Base-by-base conservation (phyloP, 1,284 basidiomycete species). In the Phlebopus sp. region DNA sequence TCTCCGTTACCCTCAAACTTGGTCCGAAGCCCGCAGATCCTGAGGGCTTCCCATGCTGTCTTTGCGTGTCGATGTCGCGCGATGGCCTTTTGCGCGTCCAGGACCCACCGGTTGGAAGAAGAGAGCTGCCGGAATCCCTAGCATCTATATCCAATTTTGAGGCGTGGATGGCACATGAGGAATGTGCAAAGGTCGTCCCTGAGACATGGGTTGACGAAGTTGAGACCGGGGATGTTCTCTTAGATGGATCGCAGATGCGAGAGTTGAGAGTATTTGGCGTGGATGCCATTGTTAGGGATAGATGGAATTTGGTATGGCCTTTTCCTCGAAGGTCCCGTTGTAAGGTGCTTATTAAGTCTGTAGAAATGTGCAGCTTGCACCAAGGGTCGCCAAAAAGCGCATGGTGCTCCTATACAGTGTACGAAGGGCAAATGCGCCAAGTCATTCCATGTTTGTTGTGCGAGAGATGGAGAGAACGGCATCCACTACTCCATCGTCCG, bases 401-500 rank as follows among this genome's bases (percentile, higher is more conserved):
- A 92, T 52, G 96, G 96, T 5, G 92, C 92, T 4, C 94, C 94
- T 48, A 84, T 97, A 25, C 94, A 97, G 61, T 97, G 94, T 64
- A 91, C 91, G 9, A 92, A 92, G 65, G 92, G 92, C 50, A 94
- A 92, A 69, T 97, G 96, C 62, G 78, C 90, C 1, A 91, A 90
- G 58, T 92, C 96, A 0, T 97, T 91, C 69, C 96, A 99, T 63
- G 86, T 97, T 23, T 89, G 86, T 2, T 99, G 96, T 66, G 96
- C 96, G 0, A 72, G 74, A 23, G 78, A 82, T 19, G 80, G 79
- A 0, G 67, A 68, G 5, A 72, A 62, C 6, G 77, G 82, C 10
- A 76, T 90, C 37, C 70, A 80, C 13, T 90, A 86, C 59, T 69
- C 68, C 2, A 73, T 86, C 18, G 51, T 86, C 11, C 73, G 77